phyloP scores from a whole-genome alignment of 1,139 yeast genomes.

The Sugiyamaella xylanicola region DNA sequence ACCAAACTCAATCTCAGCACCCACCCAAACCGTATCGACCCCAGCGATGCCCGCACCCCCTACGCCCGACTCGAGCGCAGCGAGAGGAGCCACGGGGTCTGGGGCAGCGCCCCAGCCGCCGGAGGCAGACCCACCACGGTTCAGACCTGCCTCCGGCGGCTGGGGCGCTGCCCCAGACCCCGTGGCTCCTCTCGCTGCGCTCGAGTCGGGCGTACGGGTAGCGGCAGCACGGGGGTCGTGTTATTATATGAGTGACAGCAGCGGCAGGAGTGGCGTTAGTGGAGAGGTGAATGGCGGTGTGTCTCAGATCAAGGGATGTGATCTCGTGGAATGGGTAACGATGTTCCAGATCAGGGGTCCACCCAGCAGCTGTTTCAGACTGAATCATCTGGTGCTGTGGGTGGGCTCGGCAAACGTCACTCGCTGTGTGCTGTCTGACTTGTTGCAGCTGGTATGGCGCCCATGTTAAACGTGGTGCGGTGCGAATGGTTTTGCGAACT shows the following conservation, averaged over 20 bases:
- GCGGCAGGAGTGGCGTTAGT: too few species aligned
- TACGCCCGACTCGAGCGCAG: background rate
- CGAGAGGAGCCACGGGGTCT: background rate
- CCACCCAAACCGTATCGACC: too few species aligned
- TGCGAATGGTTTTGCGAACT: too few species aligned
- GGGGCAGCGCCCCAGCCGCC: background rate
- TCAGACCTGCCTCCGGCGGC: conserved; percentile 12
- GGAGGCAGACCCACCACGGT: background rate
- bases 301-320: background rate
- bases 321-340: background rate
- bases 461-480: too few species aligned
- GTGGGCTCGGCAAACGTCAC: too few species aligned
- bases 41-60: too few species aligned
- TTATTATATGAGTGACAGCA: too few species aligned
- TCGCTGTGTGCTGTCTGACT: too few species aligned
- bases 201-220: background rate
- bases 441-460: too few species aligned
- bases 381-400: too few species aligned
- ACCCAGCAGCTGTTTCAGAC: background rate
- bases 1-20: too few species aligned
- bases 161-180: conserved; percentile 17
- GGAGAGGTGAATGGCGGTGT: background rate
- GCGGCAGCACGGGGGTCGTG: background rate
- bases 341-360: background rate
- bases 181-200: background rate